A percentile compares a stretch with the other conserved stretches of the same genome.
Evolutionary conservation across 2,329 filamentous ascomycete genomes (phyloP).

Genomic region (Coleophoma eucalyptorum): DNA sequence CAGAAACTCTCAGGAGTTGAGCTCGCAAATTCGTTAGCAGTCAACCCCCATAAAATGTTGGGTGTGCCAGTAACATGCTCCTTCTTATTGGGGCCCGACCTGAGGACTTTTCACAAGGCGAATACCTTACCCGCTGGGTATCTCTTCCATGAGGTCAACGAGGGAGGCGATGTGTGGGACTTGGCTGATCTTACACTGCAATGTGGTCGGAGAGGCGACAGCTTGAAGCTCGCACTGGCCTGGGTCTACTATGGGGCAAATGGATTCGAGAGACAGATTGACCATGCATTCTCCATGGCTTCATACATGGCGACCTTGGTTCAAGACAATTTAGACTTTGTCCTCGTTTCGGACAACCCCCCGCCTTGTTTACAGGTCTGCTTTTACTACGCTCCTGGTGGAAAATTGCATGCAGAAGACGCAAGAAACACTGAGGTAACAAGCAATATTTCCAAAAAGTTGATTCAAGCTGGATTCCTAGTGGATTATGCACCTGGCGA

Average conservation of each 20-base stretch:
- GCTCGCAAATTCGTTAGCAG: constrained; percentile 75
- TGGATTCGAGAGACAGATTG: constrained; percentile 68
- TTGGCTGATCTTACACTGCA: constrained; percentile 90
- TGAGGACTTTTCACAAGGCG: constrained; percentile 72
- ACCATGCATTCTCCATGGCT: constrained; percentile 70
- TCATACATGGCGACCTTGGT: constrained; percentile 63
- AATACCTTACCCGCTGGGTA: constrained; percentile 89
- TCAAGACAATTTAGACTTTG: constrained; percentile 52
- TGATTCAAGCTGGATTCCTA: constrained; percentile 64
- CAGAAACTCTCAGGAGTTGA: constrained; percentile 66
- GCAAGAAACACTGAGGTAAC: constrained; percentile 51
- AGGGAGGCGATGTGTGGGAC: constrained; percentile 70
- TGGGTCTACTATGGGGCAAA: constrained; percentile 85
- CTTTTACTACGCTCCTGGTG: constrained; percentile 75
- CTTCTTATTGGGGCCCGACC: constrained; percentile 77
- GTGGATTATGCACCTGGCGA: constrained; percentile 49
- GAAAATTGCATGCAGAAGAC: constrained; percentile 37
- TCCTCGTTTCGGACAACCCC: constrained; percentile 70
- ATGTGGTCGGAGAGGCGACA: constrained; percentile 83
- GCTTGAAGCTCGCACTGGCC: constrained; percentile 79
- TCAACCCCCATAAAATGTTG: constrained; percentile 98
- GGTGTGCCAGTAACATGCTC: constrained; percentile 87
- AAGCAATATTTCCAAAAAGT: constrained; percentile 44
- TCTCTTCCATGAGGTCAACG: constrained; percentile 58
- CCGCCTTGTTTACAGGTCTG: constrained; percentile 91